These are phyloP conservation scores for Aspergillus sp. DNA, from an alignment of 2,329 filamentous ascomycete species.

Conservation along the genomic window DNA sequence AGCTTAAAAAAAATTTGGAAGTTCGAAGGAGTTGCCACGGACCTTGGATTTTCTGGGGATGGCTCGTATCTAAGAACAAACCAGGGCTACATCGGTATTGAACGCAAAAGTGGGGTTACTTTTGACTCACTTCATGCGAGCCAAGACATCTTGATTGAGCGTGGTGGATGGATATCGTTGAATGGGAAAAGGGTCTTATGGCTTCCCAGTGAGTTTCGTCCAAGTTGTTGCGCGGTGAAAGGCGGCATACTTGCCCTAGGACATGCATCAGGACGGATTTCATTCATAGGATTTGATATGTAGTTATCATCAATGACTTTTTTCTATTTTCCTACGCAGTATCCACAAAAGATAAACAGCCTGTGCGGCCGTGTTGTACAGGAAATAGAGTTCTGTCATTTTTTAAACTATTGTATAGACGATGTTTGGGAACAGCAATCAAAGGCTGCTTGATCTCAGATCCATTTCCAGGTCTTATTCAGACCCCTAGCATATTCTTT, in stretches of 20 bases:
- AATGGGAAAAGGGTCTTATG: slow-evolving; percentile 8
- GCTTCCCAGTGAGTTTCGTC: slow-evolving; percentile 11
- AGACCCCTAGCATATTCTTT: too few relatives aligned
- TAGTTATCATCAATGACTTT: too few relatives aligned
- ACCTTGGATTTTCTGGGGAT: slow-evolving; percentile 6
- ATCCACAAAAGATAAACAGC: too few relatives aligned
- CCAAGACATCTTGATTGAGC: slow-evolving; percentile 3
- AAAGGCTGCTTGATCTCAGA: too few relatives aligned
- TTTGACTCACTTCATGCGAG: too few relatives aligned
- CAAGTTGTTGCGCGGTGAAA: slow-evolving; percentile 1
- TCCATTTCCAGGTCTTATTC: too few relatives aligned
- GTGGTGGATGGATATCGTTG: slow-evolving; percentile 7
- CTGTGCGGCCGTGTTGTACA: too few relatives aligned
- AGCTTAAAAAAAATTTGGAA: background rate
- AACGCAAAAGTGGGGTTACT: background rate
- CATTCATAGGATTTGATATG: slow-evolving; percentile 15
- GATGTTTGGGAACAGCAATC: too few relatives aligned
- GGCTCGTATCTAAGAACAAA: slow-evolving; percentile 7
- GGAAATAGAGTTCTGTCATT: too few relatives aligned
- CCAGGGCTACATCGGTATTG: slow-evolving; percentile 1
- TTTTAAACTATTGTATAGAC: too few relatives aligned
- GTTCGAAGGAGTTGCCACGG: slow-evolving; percentile 3
- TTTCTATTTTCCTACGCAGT: too few relatives aligned
- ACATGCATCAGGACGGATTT: slow-evolving; percentile 15
- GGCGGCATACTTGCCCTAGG: slow-evolving; percentile 8